Evolutionary conservation across 768 basidiomycete genomes (phyloP).

Genomic region (Panellus pusillus): DNA sequence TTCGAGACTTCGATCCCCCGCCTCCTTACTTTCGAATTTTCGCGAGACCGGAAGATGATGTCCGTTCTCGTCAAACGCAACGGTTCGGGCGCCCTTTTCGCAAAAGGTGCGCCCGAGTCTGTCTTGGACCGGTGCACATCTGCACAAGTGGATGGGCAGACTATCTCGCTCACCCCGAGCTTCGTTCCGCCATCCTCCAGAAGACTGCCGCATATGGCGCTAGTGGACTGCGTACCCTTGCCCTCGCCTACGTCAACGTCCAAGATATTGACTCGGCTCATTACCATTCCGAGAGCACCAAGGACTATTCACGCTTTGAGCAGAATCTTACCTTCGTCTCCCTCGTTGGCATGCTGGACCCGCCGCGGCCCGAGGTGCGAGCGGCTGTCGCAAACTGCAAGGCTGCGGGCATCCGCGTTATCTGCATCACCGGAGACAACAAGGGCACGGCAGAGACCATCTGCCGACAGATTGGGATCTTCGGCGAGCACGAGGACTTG

Average conservation of each 20-base stretch:
- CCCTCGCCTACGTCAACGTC: slow-evolving; percentile 82
- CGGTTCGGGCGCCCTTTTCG: slow-evolving; percentile 76
- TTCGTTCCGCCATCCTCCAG: slow-evolving; percentile 62
- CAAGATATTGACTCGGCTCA: slow-evolving; percentile 75
- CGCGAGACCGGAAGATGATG: slow-evolving; percentile 99
- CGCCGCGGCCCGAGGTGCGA: slow-evolving; percentile 91
- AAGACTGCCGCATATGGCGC: slow-evolving; percentile 74
- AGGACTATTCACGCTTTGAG: slow-evolving; percentile 90
- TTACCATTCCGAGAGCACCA: slow-evolving; percentile 76
- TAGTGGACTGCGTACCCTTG: slow-evolving; percentile 86
- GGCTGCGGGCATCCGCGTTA: slow-evolving; percentile 91
- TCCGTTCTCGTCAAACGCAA: slow-evolving; percentile 83
- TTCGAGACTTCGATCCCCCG: slow-evolving; percentile 76
- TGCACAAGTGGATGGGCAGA: slow-evolving; percentile 62
- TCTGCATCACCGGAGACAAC: slow-evolving; percentile 98
- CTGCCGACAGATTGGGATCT: slow-evolving; percentile 94
- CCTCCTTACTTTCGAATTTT: slow-evolving; percentile 95
- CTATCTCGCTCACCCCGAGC: slow-evolving; percentile 62
- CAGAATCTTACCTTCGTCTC: slow-evolving; percentile 92
- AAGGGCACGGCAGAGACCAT: slow-evolving; percentile 98
- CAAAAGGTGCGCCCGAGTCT: slow-evolving; percentile 96
- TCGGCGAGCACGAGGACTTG: slow-evolving; percentile 81
- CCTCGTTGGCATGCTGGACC: slow-evolving; percentile 96
- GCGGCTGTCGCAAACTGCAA: slow-evolving; percentile 86
- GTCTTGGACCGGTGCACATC: slow-evolving; percentile 87